Evolutionary conservation across 805 yeast species (phyloP).

Genomic region (Wickerhamiella australiensis): DNA sequence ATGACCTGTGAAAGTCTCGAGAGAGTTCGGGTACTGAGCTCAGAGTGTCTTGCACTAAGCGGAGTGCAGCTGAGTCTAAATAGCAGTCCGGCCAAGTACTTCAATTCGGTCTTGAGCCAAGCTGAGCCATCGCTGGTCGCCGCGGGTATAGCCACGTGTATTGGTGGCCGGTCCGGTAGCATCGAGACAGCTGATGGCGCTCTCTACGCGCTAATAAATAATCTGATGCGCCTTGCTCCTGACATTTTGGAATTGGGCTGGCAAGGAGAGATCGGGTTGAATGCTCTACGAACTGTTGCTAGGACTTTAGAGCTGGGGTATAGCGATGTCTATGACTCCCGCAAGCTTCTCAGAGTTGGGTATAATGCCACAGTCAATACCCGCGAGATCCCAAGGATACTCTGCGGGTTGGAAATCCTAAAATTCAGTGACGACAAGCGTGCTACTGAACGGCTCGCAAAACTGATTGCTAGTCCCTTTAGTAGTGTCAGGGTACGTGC

Average conservation of each 20-base stretch:
- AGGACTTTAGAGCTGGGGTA: constrained; percentile 13
- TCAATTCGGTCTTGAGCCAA: not conserved
- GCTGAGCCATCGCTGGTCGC: constrained; percentile 1
- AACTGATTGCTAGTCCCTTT: constrained; percentile 28
- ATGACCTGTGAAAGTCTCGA: constrained; percentile 55
- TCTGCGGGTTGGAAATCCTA: constrained; percentile 35
- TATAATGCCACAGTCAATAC: constrained; percentile 48
- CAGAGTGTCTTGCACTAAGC: not conserved
- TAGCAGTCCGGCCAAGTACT: constrained; percentile 4
- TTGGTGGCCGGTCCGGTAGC: constrained; percentile 14
- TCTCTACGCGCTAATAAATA: constrained; percentile 18
- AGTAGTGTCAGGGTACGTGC: constrained; percentile 31
- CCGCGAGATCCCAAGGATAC: constrained; percentile 30
- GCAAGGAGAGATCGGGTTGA: constrained; percentile 4
- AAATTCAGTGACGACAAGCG: constrained; percentile 28
- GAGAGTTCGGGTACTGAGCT: constrained; percentile 32
- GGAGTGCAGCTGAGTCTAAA: constrained; percentile 4
- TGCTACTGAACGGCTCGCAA: constrained; percentile 23
- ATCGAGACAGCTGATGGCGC: constrained; percentile 23
- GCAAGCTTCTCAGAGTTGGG: constrained; percentile 34
- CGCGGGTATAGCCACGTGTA: constrained; percentile 17
- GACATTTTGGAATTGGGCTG: constrained; percentile 6
- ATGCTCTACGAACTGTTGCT: constrained; percentile 13
- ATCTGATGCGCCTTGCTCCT: constrained; percentile 12
- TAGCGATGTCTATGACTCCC: constrained; percentile 23